Percentiles rank a stretch among this genome's conserved stretches.
Conservation (phyloP, 1,284 basidiomycete genomes). For the Thecaphora thlaspeos region DNA sequence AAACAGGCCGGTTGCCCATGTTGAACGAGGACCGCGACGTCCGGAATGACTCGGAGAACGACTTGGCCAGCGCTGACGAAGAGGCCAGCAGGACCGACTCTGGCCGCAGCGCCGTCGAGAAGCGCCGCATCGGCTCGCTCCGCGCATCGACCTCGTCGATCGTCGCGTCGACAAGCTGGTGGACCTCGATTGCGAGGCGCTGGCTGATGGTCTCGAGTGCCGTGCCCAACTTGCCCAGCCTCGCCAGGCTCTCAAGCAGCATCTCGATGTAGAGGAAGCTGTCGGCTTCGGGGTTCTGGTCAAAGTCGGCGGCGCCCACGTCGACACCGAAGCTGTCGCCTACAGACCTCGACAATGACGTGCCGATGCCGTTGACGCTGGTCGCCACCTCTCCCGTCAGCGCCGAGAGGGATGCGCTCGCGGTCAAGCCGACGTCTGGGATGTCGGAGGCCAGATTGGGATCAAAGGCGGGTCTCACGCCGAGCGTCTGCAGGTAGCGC, state of each 20-base stretch:
- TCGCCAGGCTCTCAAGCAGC: constrained; percentile 84
- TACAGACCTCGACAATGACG: background rate
- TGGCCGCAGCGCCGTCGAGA: constrained; percentile 66
- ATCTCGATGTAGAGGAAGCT: constrained; percentile 93
- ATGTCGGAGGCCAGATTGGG: constrained; percentile 36
- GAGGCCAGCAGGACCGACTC: constrained; percentile 61
- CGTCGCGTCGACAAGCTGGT: constrained; percentile 78
- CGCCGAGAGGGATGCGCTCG: constrained; percentile 24
- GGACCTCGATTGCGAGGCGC: constrained; percentile 80
- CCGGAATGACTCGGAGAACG: constrained; percentile 34
- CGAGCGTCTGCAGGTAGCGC: constrained; percentile 28
- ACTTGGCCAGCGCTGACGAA: constrained; percentile 31
- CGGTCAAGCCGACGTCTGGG: constrained; percentile 18
- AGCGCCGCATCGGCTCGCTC: constrained; percentile 59
- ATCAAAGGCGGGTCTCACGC: constrained; percentile 31
- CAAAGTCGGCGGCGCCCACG: constrained; percentile 13
- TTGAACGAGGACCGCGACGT: constrained; percentile 34
- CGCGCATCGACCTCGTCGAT: constrained; percentile 81
- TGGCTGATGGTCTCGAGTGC: constrained; percentile 83
- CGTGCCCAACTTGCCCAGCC: constrained; percentile 81
- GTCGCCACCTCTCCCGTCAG: constrained; percentile 15
- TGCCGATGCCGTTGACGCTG: background rate
- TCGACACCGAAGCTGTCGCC: constrained; percentile 10
- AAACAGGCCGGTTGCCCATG: constrained; percentile 14
- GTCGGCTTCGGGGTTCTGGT: constrained; percentile 79